Conservation (phyloP, 257 asterid species). For the Henckelia pumila region DNA sequence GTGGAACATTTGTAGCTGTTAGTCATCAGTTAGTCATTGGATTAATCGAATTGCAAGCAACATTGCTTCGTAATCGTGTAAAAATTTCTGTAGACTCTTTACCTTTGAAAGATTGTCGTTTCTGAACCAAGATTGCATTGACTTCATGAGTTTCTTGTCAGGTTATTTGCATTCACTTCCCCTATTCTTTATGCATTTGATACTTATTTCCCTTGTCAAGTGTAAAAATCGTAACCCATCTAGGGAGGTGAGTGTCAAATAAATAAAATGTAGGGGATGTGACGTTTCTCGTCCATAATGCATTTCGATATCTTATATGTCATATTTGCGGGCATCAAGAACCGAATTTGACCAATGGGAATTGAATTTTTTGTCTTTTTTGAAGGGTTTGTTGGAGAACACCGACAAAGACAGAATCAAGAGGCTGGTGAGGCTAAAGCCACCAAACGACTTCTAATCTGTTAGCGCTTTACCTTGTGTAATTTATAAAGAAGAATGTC, state of each 20-base stretch:
- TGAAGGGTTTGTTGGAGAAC: conserved; percentile 60
- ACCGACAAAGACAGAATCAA: conserved; percentile 62
- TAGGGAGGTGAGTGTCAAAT: no score
- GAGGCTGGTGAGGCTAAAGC: conserved; percentile 49
- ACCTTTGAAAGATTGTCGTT: background rate
- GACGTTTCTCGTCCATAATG: background rate
- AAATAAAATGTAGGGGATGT: no score
- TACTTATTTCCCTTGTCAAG: no score
- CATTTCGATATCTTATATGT: background rate
- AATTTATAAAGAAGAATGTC: conserved; percentile 15
- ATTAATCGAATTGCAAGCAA: background rate
- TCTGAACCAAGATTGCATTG: background rate
- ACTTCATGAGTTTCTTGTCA: background rate
- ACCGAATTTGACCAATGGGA: background rate
- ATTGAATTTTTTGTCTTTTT: background rate
- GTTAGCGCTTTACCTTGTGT: background rate
- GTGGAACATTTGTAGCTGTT: background rate
- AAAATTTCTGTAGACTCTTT: background rate
- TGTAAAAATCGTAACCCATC: no score
- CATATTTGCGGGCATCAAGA: background rate
- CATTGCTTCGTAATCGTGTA: no score
- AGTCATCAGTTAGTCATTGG: background rate
- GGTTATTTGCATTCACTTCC: no score
- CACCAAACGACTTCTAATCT: conserved; percentile 44
- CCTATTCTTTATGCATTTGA: no score